A percentile compares a stretch with the other conserved stretches of the same genome.
Conservation (phyloP, 2,329 filamentous ascomycete genomes). For the Aspergillus pseudonomiae region DNA sequence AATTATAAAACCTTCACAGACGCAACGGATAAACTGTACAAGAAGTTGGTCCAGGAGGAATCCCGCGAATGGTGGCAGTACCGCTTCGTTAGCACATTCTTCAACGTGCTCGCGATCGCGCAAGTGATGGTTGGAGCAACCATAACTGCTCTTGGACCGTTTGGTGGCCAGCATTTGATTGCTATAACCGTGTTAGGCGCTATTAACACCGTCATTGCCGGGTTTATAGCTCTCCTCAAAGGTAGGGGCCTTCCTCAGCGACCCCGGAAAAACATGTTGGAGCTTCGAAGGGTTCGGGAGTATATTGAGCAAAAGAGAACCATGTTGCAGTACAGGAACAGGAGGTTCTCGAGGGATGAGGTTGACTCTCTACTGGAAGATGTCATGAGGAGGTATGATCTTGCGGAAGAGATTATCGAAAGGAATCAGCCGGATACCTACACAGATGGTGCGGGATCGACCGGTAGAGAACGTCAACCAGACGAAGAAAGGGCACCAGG, state of each 20-base stretch:
- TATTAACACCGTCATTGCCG: conserved; percentile 7
- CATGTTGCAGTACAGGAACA: background rate
- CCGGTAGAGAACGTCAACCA: background rate
- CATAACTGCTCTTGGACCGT: background rate
- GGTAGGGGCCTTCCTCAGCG: conserved; percentile 9
- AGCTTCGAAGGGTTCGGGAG: background rate
- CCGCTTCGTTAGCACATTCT: background rate
- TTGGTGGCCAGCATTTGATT: background rate
- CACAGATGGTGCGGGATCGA: background rate
- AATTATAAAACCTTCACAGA: background rate
- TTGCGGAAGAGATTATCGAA: background rate
- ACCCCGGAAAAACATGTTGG: background rate
- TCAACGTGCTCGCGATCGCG: background rate
- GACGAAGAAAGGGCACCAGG: background rate
- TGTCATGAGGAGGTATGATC: background rate
- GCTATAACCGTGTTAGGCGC: background rate
- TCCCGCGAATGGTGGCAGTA: background rate
- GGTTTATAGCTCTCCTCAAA: conserved; percentile 8
- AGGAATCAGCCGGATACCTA: background rate
- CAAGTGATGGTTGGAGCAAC: background rate
- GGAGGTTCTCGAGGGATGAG: background rate
- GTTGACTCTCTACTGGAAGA: background rate
- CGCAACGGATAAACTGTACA: background rate
- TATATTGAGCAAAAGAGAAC: background rate
- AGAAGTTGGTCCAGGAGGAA: background rate